phyloP scores from a whole-genome alignment of 768 basidiomycete genomes.

The Terana coerulea region DNA sequence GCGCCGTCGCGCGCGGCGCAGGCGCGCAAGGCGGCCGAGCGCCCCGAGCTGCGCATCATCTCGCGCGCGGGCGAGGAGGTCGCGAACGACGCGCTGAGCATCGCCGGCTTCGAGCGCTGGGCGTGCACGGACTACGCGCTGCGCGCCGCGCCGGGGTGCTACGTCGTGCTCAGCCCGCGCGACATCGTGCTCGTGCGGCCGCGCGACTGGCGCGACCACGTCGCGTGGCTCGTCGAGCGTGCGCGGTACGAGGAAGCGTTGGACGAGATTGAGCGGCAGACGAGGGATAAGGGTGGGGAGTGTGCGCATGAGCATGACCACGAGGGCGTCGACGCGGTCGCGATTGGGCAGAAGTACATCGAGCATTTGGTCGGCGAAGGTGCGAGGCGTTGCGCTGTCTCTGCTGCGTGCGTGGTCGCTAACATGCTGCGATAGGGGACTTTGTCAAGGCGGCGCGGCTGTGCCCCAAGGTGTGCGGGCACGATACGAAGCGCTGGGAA shows the following conservation, averaged over 20 bases:
- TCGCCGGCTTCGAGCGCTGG: constrained; percentile 78
- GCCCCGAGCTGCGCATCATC: constrained; percentile 93
- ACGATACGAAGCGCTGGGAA: constrained; percentile 85
- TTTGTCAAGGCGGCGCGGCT: constrained; percentile 79
- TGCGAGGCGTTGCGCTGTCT: constrained; percentile 30
- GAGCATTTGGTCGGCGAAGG: constrained; percentile 82
- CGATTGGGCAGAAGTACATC: constrained; percentile 85
- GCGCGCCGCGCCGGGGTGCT: constrained; percentile 57
- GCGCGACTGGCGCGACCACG: constrained; percentile 85
- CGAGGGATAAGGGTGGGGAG: constrained; percentile 22
- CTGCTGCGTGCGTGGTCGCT: background rate
- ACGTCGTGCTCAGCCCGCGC: constrained; percentile 82
- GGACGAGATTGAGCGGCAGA: constrained; percentile 68
- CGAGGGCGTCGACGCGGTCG: constrained; percentile 48
- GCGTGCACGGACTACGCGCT: constrained; percentile 91
- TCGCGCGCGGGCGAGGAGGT: constrained; percentile 86
- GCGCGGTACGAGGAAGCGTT: constrained; percentile 88
- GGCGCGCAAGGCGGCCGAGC: constrained; percentile 78
- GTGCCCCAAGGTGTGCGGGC: constrained; percentile 81
- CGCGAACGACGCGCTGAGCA: constrained; percentile 75
- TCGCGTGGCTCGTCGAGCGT: constrained; percentile 88
- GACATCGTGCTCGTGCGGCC: constrained; percentile 86
- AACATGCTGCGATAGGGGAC: constrained; percentile 26
- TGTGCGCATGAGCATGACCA: constrained; percentile 29
- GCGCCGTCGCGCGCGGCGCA: constrained; percentile 69